Percentiles rank a stretch among this genome's conserved stretches.
Conservation (phyloP, 768 basidiomycete genomes). For the Cantharellus anzutake region DNA sequence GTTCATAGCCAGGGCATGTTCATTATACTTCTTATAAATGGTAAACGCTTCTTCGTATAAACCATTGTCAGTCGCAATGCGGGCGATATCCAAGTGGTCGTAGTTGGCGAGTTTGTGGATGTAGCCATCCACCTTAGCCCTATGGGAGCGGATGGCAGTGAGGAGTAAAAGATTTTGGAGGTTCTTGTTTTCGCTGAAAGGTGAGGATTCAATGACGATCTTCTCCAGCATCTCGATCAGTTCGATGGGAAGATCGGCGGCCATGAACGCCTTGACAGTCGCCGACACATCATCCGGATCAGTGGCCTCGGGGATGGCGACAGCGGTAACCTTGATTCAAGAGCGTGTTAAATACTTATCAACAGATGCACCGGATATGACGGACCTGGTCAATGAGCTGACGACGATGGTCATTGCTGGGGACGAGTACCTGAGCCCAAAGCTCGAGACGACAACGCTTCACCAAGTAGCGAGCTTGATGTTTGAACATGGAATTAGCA, state of each 20-base stretch:
- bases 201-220: constrained; percentile 91
- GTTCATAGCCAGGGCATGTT: constrained; percentile 90
- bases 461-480: constrained; percentile 94
- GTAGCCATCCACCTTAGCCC: constrained; percentile 94
- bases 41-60: constrained; percentile 91
- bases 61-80: constrained; percentile 91
- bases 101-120: constrained; percentile 96
- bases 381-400: constrained; percentile 79
- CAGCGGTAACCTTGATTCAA: constrained; percentile 56
- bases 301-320: constrained; percentile 89
- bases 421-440: constrained; percentile 85
- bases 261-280: constrained; percentile 96
- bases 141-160: constrained; percentile 93
- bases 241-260: constrained; percentile 91
- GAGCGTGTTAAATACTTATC: not conserved
- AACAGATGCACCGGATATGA: not conserved
- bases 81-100: constrained; percentile 84
- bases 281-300: constrained; percentile 97
- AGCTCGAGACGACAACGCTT: constrained; percentile 89
- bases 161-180: constrained; percentile 88
- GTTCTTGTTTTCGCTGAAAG: constrained; percentile 95
- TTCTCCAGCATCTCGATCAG: constrained; percentile 96
- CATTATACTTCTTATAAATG: constrained; percentile 94
- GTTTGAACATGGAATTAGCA: constrained; percentile 99
- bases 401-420: constrained; percentile 82